phyloP scores from a whole-genome alignment of 345 rosid genomes.

The Physaria fendleri region DNA sequence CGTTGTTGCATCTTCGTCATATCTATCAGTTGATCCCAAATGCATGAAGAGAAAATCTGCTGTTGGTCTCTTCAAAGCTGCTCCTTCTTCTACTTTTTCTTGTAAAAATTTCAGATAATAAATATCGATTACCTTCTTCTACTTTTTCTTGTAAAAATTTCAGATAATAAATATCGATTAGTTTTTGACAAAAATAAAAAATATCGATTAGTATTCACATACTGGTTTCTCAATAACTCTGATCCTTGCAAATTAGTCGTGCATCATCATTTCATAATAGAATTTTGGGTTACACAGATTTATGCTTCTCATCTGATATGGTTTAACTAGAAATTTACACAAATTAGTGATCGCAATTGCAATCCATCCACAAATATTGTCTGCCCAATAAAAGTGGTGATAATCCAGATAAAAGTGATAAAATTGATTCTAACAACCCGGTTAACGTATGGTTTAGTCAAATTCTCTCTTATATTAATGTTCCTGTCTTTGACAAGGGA shows the following conservation, averaged over 20 bases:
- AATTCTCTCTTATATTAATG: too few relatives aligned
- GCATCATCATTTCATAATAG: too few relatives aligned
- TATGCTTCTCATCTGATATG: neutral
- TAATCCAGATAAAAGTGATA: neutral
- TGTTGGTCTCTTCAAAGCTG: conserved; percentile 8
- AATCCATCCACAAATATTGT: neutral
- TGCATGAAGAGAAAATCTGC: conserved; percentile 31
- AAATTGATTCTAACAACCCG: too few relatives aligned
- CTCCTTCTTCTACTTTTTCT: conserved; percentile 15
- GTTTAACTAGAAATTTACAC: neutral
- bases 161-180: conserved; percentile 25
- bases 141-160: conserved; percentile 6
- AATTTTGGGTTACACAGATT: too few relatives aligned
- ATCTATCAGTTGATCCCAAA: conserved; percentile 22
- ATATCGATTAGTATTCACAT: too few relatives aligned
- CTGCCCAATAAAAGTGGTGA: neutral
- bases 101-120: conserved; percentile 30
- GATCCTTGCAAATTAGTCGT: neutral
- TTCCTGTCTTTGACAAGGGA: too few relatives aligned
- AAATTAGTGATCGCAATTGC: neutral
- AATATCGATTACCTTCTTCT: neutral
- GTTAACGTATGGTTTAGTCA: too few relatives aligned
- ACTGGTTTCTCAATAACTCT: neutral
- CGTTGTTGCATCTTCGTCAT: neutral
- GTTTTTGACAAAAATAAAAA: too few relatives aligned